A percentile compares a stretch with the other conserved stretches of the same genome.
phyloP scores from a whole-genome alignment of 768 basidiomycete genomes.

The Lenzites betulinus region DNA sequence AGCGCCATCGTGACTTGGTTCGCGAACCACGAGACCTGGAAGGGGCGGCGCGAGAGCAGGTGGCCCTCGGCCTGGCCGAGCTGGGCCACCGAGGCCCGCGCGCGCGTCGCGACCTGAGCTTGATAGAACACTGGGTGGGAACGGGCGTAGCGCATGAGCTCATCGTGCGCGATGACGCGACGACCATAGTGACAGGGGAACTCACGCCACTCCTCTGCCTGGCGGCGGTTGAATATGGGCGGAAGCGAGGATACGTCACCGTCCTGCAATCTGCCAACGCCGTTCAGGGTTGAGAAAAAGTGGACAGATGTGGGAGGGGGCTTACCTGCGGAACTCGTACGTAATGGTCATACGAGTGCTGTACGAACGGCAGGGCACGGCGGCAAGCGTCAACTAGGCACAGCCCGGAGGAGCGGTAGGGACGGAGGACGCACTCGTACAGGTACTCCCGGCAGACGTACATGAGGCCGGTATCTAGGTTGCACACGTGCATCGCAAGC shows the following conservation, averaged over 20 bases:
- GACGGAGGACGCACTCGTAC: conserved; percentile 59
- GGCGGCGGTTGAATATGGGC: conserved; percentile 66
- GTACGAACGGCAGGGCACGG: conserved; percentile 20
- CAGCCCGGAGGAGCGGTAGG: conserved; percentile 4
- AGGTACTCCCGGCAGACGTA: conserved; percentile 72
- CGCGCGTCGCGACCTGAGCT: conserved; percentile 61
- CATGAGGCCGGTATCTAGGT: conserved; percentile 65
- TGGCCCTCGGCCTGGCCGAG: conserved; percentile 53
- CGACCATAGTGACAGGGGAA: conserved; percentile 23
- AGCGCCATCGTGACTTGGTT: conserved; percentile 45
- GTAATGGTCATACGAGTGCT: conserved; percentile 69
- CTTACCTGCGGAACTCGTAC: conserved; percentile 65
- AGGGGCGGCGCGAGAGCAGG: conserved; percentile 66
- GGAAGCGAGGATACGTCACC: conserved; percentile 43
- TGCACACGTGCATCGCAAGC: conserved; percentile 68
- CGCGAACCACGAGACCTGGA: conserved; percentile 60
- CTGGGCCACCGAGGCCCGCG: conserved; percentile 54
- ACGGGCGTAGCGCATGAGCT: background rate
- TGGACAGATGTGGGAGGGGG: conserved; percentile 23
- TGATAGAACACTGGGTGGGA: conserved; percentile 61
- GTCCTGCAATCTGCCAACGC: conserved; percentile 51
- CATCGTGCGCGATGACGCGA: background rate
- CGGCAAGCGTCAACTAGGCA: conserved; percentile 9
- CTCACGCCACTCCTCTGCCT: conserved; percentile 81
- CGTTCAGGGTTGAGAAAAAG: conserved; percentile 21